phyloP scores from a whole-genome alignment of 306 rosid genomes.

The Cucurbita ficifolia region DNA sequence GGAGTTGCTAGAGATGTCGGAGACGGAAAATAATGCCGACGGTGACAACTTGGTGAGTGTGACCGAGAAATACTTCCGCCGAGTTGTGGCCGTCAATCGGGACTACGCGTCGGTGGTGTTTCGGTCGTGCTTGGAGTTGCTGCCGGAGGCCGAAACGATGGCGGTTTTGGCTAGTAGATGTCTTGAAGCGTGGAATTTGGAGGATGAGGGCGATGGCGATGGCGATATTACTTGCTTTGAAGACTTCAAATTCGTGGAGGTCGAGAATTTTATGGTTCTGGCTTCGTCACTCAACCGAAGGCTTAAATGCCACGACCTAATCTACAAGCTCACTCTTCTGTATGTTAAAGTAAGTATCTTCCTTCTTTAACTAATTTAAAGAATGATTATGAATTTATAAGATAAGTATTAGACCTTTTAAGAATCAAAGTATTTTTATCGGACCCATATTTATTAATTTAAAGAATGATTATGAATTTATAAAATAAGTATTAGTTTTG shows the following conservation, averaged over 20 bases:
- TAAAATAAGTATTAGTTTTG: too few species aligned
- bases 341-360: constrained; percentile 41
- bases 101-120: constrained; percentile 43
- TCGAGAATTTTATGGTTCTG: constrained; percentile 42
- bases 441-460: too few species aligned
- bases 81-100: constrained; percentile 26
- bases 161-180: constrained; percentile 54
- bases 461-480: too few species aligned
- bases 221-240: constrained; percentile 17
- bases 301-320: constrained; percentile 40
- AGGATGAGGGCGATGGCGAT: constrained; percentile 3
- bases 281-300: constrained; percentile 32
- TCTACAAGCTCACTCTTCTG: constrained; percentile 45
- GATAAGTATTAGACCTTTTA: too few species aligned
- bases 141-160: constrained; percentile 80
- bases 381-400: too few species aligned
- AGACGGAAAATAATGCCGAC: constrained; percentile 1
- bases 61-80: constrained; percentile 37
- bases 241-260: constrained; percentile 23
- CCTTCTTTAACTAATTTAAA: too few species aligned
- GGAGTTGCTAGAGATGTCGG: constrained; percentile 61
- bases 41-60: constrained; percentile 30
- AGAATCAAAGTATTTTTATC: too few species aligned
- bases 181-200: constrained; percentile 37
- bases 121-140: constrained; percentile 52